Evolutionary conservation across 176 grass and related monocot species (phyloP), one percentile per base, ranked within the genome.

Genomic region (Musa schizocarpa): DNA sequence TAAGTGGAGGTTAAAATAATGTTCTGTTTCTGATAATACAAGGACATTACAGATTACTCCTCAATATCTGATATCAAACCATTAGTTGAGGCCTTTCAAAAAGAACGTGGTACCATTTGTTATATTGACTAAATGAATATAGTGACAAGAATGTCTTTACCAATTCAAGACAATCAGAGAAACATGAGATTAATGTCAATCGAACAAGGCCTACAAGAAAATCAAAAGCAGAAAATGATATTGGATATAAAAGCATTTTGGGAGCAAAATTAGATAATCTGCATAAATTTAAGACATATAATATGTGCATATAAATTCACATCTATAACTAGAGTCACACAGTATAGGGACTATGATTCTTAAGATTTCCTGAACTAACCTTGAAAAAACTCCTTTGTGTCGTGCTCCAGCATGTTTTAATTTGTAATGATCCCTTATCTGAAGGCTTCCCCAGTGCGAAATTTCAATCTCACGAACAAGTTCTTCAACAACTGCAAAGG

Each of bases 401-500:
- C 49, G 68, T 54, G 78, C 78, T 25, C 78, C 78, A 73, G 29
- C 78, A 80, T 80, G 78, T 52, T 80, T 80, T 43, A 80, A 1
- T 63, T 52, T 80, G 78, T 80, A 80, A 53, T 80, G 69, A 10
- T 80, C 78, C 13, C 29, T 80, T 23, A 80, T 52, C 48, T 80
- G 68, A 73, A 80, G n/a, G 50, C 23, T 80, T 25, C 78, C 78
- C 78, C 78, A 80, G 69, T 80, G 78, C 23, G 78, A 80, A 63
- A 80, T 80, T 72, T 80, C 68, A 22, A 80, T 52, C 20, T 71
- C 29, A 17, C 78, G 78, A 43, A 80, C 69, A 63, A 80, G 78
- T 72, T 80, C 78, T 64, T 80, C 69, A 63, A 80, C 78, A 72
- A 80, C 78, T 10, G 69, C 68, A 80, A 80, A 80, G 52, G 78